phyloP scores from a whole-genome alignment of 768 basidiomycete species.

The Boletus rufocinnamomeus region DNA sequence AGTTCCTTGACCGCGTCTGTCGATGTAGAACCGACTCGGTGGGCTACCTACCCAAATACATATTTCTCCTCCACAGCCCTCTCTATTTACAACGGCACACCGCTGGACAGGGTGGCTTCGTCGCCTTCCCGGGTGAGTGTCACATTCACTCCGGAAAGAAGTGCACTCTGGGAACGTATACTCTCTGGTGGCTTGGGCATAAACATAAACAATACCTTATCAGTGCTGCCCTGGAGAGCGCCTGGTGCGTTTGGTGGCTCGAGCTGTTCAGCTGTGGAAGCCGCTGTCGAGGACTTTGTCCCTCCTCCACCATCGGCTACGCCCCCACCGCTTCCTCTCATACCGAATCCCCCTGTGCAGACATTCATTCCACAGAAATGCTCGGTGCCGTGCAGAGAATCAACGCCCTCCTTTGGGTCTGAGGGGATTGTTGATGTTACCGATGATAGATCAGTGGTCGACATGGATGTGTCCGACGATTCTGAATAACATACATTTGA shows the following conservation, averaged over 20 bases:
- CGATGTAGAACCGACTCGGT: constrained; percentile 37
- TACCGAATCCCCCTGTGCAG: constrained; percentile 12
- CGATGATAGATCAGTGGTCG: constrained; percentile 14
- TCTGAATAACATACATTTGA: constrained; percentile 19
- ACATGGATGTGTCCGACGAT: constrained; percentile 34
- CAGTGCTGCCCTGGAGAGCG: constrained; percentile 28
- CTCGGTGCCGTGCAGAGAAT: not conserved
- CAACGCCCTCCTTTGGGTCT: not conserved
- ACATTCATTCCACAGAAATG: not conserved
- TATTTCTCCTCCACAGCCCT: constrained; percentile 60
- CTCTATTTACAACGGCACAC: constrained; percentile 48
- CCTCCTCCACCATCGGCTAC: constrained; percentile 36
- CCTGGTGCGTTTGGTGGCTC: constrained; percentile 18
- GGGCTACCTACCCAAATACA: constrained; percentile 63
- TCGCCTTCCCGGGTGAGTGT: constrained; percentile 28
- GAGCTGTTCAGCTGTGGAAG: not conserved
- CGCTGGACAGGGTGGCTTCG: constrained; percentile 35
- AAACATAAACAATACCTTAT: not conserved
- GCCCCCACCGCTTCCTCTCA: constrained; percentile 37
- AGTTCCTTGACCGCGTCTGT: not conserved
- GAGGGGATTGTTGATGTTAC: not conserved
- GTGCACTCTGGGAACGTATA: constrained; percentile 44
- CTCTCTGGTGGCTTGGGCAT: constrained; percentile 19
- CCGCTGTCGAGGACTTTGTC: constrained; percentile 20
- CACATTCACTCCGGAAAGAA: constrained; percentile 41